These are phyloP conservation scores for Phytophthora capsici DNA, from an alignment of 352 stramenopile species.

Conservation along the genomic window DNA sequence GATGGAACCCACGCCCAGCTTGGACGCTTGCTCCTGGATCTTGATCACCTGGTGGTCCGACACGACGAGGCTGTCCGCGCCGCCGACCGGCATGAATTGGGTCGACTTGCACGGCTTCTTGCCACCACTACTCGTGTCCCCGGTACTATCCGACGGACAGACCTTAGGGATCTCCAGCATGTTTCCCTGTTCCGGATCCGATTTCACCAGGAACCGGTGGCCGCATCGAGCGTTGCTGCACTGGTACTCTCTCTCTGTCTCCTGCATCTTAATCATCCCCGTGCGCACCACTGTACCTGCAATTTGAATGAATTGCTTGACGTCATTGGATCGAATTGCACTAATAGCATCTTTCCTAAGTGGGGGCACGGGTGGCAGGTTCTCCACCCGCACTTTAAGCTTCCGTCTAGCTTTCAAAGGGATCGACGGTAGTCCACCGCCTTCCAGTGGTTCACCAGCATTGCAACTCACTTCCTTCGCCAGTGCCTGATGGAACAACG, in stretches of 20 bases:
- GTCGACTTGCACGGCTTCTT: conserved; percentile 84
- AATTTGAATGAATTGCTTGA: conserved; percentile 90
- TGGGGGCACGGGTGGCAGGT: conserved; percentile 88
- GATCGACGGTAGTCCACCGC: conserved; percentile 33
- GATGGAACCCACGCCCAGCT: conserved; percentile 92
- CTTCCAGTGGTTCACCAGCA: conserved; percentile 12
- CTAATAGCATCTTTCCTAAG: conserved; percentile 90
- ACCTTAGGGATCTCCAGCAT: conserved; percentile 81
- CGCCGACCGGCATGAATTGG: conserved; percentile 65
- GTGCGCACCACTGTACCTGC: conserved; percentile 91
- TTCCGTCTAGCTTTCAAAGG: conserved; percentile 47
- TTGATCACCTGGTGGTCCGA: conserved; percentile 94
- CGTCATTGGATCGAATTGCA: conserved; percentile 89
- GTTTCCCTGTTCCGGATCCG: conserved; percentile 92
- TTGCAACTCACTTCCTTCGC: conserved; percentile 48
- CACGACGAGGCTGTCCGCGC: conserved; percentile 51
- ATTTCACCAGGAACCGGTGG: conserved; percentile 84
- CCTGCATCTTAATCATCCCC: conserved; percentile 94
- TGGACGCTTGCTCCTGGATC: conserved; percentile 96
- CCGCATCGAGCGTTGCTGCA: conserved; percentile 83
- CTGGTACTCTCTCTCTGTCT: conserved; percentile 87
- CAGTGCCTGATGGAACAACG: conserved; percentile 88
- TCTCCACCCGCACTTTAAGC: conserved; percentile 90
- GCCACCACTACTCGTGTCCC: conserved; percentile 35
- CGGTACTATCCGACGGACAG: conserved; percentile 51